phyloP scores from a whole-genome alignment of 2,329 filamentous ascomycete genomes.

The Rhinocladiella mackenziei region DNA sequence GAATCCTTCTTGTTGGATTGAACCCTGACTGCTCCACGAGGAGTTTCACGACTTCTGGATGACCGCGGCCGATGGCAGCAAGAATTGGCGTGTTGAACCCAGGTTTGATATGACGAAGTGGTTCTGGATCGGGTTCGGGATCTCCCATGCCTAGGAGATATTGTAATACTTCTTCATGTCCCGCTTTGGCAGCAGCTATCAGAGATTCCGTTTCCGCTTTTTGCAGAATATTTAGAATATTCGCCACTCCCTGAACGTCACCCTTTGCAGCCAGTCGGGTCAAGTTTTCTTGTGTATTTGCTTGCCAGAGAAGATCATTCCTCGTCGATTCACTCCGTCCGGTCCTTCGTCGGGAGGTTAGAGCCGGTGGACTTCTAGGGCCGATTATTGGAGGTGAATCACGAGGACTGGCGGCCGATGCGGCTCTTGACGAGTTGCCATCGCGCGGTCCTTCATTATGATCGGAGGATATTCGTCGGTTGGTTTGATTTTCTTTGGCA shows the following conservation, averaged over 20 bases:
- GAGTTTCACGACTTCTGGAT: slow-evolving; percentile 77
- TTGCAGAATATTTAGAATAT: slow-evolving; percentile 47
- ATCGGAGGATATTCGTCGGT: slow-evolving; percentile 44
- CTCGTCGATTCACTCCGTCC: slow-evolving; percentile 48
- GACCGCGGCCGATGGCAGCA: slow-evolving; percentile 83
- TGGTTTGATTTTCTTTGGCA: slow-evolving; percentile 52
- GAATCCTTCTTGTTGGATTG: slow-evolving; percentile 70
- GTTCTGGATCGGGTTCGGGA: slow-evolving; percentile 64
- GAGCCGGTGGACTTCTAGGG: slow-evolving; percentile 39
- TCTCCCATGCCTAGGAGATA: slow-evolving; percentile 67
- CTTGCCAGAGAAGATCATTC: slow-evolving; percentile 50
- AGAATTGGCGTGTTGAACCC: slow-evolving; percentile 90
- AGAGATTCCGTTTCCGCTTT: slow-evolving; percentile 77
- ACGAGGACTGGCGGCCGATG: slow-evolving; percentile 44
- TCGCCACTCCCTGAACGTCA: slow-evolving; percentile 48
- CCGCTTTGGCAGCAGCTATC: slow-evolving; percentile 85
- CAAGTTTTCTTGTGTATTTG: slow-evolving; percentile 48
- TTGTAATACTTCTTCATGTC: slow-evolving; percentile 82
- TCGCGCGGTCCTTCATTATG: slow-evolving; percentile 36
- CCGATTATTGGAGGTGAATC: slow-evolving; percentile 41
- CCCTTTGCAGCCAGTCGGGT: slow-evolving; percentile 48
- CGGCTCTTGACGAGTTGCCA: slow-evolving; percentile 40
- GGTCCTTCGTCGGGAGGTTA: slow-evolving; percentile 41
- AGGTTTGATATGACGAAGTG: slow-evolving; percentile 51
- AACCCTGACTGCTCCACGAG: slow-evolving; percentile 74